These are phyloP conservation scores for Thymus quinquecostatus DNA, from an alignment of 257 asterid species.

Conservation along the genomic window DNA sequence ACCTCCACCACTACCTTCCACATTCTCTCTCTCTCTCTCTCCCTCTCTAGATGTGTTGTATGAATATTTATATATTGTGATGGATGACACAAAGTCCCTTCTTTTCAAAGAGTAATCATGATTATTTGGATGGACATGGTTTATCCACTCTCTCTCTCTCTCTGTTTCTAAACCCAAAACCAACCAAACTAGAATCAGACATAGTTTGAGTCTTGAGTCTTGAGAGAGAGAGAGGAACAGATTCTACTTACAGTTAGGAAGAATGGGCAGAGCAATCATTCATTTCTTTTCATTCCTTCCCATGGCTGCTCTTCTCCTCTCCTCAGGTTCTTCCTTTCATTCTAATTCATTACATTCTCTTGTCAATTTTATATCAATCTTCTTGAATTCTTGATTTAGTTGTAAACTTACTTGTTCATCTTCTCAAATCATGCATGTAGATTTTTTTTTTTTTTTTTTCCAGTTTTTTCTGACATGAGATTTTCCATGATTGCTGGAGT, in stretches of 20 bases:
- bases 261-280: slow-evolving; percentile 45
- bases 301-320: slow-evolving; percentile 46
- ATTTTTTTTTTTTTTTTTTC: neutral
- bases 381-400: neutral
- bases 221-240: slow-evolving; percentile 8
- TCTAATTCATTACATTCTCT: neutral
- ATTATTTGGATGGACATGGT: slow-evolving; percentile 40
- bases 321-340: slow-evolving; percentile 49
- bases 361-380: neutral
- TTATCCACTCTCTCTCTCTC: slow-evolving; percentile 20
- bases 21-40: slow-evolving; percentile 27
- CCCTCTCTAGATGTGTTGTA: slow-evolving; percentile 24
- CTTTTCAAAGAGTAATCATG: slow-evolving; percentile 47
- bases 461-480: too few relatives aligned
- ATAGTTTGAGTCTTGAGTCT: too few relatives aligned
- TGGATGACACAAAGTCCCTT: slow-evolving; percentile 36
- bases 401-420: neutral
- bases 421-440: slow-evolving; percentile 24
- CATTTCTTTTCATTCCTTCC: slow-evolving; percentile 42
- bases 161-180: slow-evolving; percentile 26
- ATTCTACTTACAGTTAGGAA: slow-evolving; percentile 24
- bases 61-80: slow-evolving; percentile 9
- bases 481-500: neutral
- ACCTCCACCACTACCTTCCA: slow-evolving; percentile 16
- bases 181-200: slow-evolving; percentile 13